Base-by-base conservation (phyloP, 345 rosid genomes). In the Rhodamnia argentea region DNA sequence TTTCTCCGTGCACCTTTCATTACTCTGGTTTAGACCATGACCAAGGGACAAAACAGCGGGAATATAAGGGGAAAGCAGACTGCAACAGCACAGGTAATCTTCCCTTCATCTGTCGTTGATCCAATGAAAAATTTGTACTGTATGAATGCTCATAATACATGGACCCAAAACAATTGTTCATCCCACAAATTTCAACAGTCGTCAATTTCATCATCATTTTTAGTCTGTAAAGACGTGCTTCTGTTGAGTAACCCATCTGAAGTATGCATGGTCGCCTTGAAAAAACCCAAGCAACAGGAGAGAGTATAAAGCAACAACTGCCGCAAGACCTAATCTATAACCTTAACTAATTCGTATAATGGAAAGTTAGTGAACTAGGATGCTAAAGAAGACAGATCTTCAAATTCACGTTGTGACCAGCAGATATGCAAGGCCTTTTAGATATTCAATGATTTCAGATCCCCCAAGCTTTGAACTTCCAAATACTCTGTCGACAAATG, bases 401-500 rank as follows among this genome's bases (percentile, higher is more conserved):
- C 74, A 16, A 14, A 58, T 56, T 91, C 85, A 97, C 62, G 99
- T 96, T 42, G 98, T 94, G 85, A 96, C 91, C 82, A 97, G 87
- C 89, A 96, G 99, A 90, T 94, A 94, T 13, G 87, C 91, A 27
- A 97, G 95, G 57, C 99, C 99, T 92, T 95, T 97, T 40, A 97
- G 91, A 90, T 97, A 97, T 86, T 95, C 98, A 8, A 97, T 96
- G 51, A 97, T 97, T 90, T 97, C 99, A 8, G 99, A 97, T 88
- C 99, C 99, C 86, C 99, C 98, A 27, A 97, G 98, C 93, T 97
- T 97, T 32, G 99, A 96, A 89, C 94, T 97, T 87, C 99, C 99
- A 88, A 90, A 97, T 52, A 97, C 95, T 91, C 99, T 92, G 53
- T 96, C 99, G 7, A 97, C 97, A 87, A 95, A 96, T 74, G 98